A percentile compares a stretch with the other conserved stretches of the same genome.
Evolutionary conservation across 176 grass and related monocot genomes (phyloP).

Genomic region (Aegilops umbellulata): DNA sequence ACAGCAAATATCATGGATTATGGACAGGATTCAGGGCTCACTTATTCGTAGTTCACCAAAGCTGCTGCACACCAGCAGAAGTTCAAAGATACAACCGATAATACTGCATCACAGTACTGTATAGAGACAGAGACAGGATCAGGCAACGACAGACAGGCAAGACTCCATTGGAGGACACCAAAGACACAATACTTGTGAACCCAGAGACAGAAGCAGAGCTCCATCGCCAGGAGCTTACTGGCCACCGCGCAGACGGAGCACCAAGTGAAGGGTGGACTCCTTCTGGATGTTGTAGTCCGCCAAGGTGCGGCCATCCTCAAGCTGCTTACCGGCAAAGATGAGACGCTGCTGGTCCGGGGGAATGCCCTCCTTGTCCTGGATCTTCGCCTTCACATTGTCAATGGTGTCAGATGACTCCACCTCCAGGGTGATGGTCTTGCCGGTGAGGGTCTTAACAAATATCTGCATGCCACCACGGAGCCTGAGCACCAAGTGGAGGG

Average conservation of each 20-base stretch:
- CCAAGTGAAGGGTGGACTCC: conserved; percentile 70
- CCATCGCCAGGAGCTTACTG: background rate
- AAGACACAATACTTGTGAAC: conserved; percentile 7
- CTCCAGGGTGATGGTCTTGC: conserved; percentile 60
- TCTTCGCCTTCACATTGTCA: conserved; percentile 56
- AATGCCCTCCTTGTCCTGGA: conserved; percentile 64
- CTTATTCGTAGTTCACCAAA: no score
- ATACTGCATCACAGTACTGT: no score
- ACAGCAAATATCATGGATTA: no score
- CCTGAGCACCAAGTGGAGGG: background rate
- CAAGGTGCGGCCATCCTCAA: conserved; percentile 56
- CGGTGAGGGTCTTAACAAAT: conserved; percentile 63
- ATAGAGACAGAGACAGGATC: no score
- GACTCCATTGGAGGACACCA: no score
- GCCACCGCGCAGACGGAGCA: background rate
- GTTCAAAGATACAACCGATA: no score
- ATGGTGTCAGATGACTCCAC: conserved; percentile 52
- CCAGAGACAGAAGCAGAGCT: background rate
- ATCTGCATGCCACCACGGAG: conserved; percentile 48
- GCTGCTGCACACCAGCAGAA: no score
- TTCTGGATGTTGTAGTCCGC: conserved; percentile 73
- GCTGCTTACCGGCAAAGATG: conserved; percentile 53
- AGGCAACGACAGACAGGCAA: no score
- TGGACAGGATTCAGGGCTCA: no score
- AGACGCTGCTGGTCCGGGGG: conserved; percentile 55